Base-by-base conservation (phyloP, 805 yeast species). In the Myxozyma geophila region DNA sequence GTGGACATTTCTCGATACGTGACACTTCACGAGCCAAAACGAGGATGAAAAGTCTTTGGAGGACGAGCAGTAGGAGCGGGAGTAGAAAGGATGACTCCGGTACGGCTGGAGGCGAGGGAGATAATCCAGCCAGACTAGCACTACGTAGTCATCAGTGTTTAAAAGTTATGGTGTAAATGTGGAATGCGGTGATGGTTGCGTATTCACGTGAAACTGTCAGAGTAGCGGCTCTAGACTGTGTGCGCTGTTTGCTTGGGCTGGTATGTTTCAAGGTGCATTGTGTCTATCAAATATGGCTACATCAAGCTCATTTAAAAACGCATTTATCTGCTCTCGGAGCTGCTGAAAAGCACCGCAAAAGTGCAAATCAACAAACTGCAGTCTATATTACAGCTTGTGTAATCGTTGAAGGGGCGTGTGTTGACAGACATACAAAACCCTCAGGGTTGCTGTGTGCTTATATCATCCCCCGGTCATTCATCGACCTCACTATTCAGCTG, bases 1-100 rank as follows among this genome's bases (percentile, higher is more conserved):
- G 67, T 46, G 43, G 63, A 60, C 67, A 61, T 60, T 37, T 19
- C 10, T 19, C n/a, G 4, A 28, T 47, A 41, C 1, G 49, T 13
- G 15, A 37, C 4, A 8, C 15, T 6, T 33, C 19, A 10, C 41
- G 33, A 54, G 39, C 4, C 7, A 43, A 13, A 15, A 19, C 41
- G 36, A 33, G 46, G 47, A 17, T 17, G 52, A 52, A 21, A 7
- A 52, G 39, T 28, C 28, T 28, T 28, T 28, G 41, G n/a, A 17
- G 7, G 37, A 17, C 55, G 47, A 35, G 57, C 46, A 39, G 49
- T 23, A 35, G 40, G 23, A 33, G 49, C n/a, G 37, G 40, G 10
- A 21, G 51, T 10, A 23, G 2, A 5, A 12, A 36, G 12, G 51
- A 13, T 4, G n/a, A 47, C 15, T n/a, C 23, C 9, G 5, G 13